phyloP scores from a whole-genome alignment of 139 green algal genomes.

The Chlamydomonas sp. region DNA sequence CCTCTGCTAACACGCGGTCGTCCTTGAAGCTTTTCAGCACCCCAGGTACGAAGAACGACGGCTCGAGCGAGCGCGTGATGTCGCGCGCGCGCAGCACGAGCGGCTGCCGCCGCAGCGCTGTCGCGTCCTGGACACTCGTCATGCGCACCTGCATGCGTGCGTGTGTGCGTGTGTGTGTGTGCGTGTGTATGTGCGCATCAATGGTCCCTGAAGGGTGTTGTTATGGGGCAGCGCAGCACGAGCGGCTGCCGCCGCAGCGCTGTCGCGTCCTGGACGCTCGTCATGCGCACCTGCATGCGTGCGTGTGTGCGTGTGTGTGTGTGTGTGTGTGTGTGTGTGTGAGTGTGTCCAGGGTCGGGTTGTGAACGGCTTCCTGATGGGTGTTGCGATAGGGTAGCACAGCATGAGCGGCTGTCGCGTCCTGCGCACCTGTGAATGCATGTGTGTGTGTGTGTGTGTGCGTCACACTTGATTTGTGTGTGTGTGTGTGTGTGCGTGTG shows the following conservation, averaged over 20 bases:
- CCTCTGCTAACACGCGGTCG: slow-evolving; percentile 25
- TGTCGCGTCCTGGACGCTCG: slow-evolving; percentile 32
- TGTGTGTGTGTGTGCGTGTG: too few relatives aligned
- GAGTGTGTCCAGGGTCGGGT: too few relatives aligned
- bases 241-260: slow-evolving; percentile 29
- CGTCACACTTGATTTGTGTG: too few relatives aligned
- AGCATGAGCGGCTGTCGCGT: slow-evolving; percentile 36
- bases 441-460: too few relatives aligned
- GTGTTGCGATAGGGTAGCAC: slow-evolving; percentile 37
- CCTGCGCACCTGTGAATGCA: slow-evolving; percentile 26
- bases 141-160: slow-evolving; percentile 27
- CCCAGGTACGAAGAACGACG: slow-evolving; percentile 48
- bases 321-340: background rate
- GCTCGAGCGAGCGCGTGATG: slow-evolving; percentile 40
- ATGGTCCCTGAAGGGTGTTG: too few relatives aligned
- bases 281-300: slow-evolving; percentile 30
- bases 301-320: too few relatives aligned
- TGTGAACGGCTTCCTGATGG: too few relatives aligned
- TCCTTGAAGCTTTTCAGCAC: slow-evolving; percentile 44
- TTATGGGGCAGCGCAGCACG: slow-evolving; percentile 32
- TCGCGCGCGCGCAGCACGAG: slow-evolving; percentile 36
- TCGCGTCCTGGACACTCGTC: slow-evolving; percentile 34
- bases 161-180: too few relatives aligned
- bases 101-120: slow-evolving; percentile 25
- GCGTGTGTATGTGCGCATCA: background rate